phyloP scores from a whole-genome alignment of 306 rosid species.

The Vachellia pachyceras region DNA sequence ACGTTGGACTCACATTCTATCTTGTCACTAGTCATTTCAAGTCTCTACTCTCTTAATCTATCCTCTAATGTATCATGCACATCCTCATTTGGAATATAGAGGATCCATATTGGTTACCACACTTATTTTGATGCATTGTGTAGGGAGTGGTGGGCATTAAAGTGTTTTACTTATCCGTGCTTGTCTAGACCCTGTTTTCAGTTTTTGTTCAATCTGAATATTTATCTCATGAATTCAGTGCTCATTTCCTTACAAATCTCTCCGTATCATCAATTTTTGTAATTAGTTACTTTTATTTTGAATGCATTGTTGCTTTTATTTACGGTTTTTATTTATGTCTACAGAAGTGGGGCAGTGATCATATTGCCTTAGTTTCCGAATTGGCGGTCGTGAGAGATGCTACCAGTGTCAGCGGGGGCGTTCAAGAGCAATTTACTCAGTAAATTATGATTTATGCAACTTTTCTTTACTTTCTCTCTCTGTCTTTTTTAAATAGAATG shows the following conservation, averaged over 20 bases:
- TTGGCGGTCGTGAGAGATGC: constrained; percentile 58
- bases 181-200: background rate
- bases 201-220: constrained; percentile 17
- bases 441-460: background rate
- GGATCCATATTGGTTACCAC: background rate
- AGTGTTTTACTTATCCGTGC: background rate
- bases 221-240: background rate
- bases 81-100: background rate
- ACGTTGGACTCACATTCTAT: background rate
- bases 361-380: constrained; percentile 86
- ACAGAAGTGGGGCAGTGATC: constrained; percentile 99
- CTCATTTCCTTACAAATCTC: constrained; percentile 1
- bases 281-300: constrained; percentile 8
- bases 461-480: background rate
- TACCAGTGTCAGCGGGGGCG: constrained; percentile 31
- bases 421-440: constrained; percentile 27
- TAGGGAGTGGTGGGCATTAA: background rate
- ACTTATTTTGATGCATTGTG: background rate
- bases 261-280: constrained; percentile 1
- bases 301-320: background rate
- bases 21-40: background rate
- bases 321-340: constrained; percentile 6
- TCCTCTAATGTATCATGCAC: background rate
- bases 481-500: background rate
- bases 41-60: background rate